Base-by-base conservation (phyloP, 306 rosid genomes). In the Malus sieversii region DNA sequence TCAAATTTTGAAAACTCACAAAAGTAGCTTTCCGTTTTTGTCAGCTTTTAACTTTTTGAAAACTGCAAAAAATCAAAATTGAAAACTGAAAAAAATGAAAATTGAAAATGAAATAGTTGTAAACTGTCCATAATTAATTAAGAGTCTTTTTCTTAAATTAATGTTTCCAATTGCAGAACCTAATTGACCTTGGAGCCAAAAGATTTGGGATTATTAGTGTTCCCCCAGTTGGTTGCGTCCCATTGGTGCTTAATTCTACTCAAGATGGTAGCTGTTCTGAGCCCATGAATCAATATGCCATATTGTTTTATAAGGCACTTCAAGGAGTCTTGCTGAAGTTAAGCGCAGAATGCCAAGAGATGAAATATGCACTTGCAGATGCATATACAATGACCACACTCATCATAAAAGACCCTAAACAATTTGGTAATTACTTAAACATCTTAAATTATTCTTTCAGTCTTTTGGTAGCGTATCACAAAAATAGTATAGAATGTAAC, bases 311-410 rank as follows among this genome's bases (percentile, higher is more conserved):
- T 11, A 12, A 9, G 51, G 77, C 58, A 74, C 66, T 48, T 6
- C 8, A 18, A 35, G 19, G 12, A 23, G 33, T 82, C 61, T 15
- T 88, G 72, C 60, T 2, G 18, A 80, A 46, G 30, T 59, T 88
- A 68, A 85, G 88, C 51, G 74, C 25, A 4, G 84, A 85, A 11
- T 73, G 78, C 71, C 8, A 48, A 23, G 85, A 45, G 6, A 66
- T 88, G 20, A 68, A 38, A 18, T 88, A 86, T 75, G 84, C 93
- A 3, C 73, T 83, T 55, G 91, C 66, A n/a, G 72, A 85, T 77
- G 11, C 90, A n/a, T 78, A 38, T 65, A 44, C 18, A 1, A 60
- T 88, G 88, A 74, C 89, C 44, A 30, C 0, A 0, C 0, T 1
- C 11, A 4, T 83, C 19, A 0, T 88, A 2, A 4, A 20, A 12